Percentiles rank a stretch among this genome's conserved stretches.
Conservation (phyloP, 345 rosid genomes). For the Eutrema japonicum region DNA sequence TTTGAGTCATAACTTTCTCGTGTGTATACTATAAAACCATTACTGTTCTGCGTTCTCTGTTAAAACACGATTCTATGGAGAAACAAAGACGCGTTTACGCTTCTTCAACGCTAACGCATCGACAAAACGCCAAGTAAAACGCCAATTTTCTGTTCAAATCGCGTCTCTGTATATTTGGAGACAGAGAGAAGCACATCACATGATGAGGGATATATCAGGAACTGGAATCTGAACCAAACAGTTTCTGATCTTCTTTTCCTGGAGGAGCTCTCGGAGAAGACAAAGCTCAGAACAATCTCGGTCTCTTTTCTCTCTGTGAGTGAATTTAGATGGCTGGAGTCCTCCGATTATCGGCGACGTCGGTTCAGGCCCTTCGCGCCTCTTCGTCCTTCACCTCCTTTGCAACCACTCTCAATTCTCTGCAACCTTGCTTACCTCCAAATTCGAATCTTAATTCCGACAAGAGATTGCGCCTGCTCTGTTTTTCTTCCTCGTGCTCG, state of each 20-base stretch:
- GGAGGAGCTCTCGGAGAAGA: slow-evolving; percentile 40
- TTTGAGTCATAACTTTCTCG: slow-evolving; percentile 12
- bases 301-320: neutral
- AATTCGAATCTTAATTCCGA: slow-evolving; percentile 38
- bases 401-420: slow-evolving; percentile 46
- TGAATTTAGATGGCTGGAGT: slow-evolving; percentile 66
- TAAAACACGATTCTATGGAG: slow-evolving; percentile 9
- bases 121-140: slow-evolving; percentile 37
- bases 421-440: slow-evolving; percentile 44
- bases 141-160: slow-evolving; percentile 26
- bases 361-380: slow-evolving; percentile 50
- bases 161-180: slow-evolving; percentile 29
- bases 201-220: slow-evolving; percentile 33
- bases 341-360: slow-evolving; percentile 49
- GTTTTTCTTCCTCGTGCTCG: slow-evolving; percentile 40
- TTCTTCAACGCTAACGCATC: slow-evolving; percentile 9
- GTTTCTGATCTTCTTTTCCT: slow-evolving; percentile 38
- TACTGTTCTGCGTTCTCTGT: slow-evolving; percentile 19
- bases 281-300: slow-evolving; percentile 4
- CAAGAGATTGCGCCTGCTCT: slow-evolving; percentile 48
- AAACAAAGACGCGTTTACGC: slow-evolving; percentile 25
- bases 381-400: slow-evolving; percentile 50
- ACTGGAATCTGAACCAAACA: slow-evolving; percentile 45
- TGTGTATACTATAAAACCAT: neutral
- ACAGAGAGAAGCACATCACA: neutral